Conservation (phyloP, 192 early-diverging fungal species). For the Phlyctochytrium arcticum region DNA sequence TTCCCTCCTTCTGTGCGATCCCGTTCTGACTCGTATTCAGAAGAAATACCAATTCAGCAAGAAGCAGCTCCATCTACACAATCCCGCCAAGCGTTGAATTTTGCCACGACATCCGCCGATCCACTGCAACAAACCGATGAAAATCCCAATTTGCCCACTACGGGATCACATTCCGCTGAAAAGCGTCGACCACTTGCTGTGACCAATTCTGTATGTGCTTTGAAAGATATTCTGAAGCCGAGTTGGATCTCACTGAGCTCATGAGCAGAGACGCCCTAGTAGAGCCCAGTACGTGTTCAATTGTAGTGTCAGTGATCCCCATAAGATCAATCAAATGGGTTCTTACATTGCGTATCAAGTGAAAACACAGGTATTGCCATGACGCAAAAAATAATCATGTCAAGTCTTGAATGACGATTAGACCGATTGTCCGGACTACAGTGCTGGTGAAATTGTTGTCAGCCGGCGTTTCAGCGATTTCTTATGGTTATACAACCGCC, state of each 20-base stretch:
- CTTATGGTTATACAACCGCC: slow-evolving; percentile 85
- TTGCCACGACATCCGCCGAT: too few species aligned
- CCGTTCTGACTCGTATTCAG: too few species aligned
- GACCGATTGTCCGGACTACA: slow-evolving; percentile 76
- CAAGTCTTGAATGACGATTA: slow-evolving; percentile 16
- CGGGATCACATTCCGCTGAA: not conserved
- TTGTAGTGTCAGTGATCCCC: slow-evolving; percentile 70
- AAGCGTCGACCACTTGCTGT: not conserved
- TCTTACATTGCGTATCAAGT: slow-evolving; percentile 87
- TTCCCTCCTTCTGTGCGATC: too few species aligned
- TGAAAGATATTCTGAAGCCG: not conserved
- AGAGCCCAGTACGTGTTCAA: not conserved
- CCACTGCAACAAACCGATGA: too few species aligned
- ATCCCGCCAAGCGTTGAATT: too few species aligned
- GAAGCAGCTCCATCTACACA: too few species aligned
- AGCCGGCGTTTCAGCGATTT: slow-evolving; percentile 90
- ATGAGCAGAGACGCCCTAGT: too few species aligned
- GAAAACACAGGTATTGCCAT: slow-evolving; percentile 58
- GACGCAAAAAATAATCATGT: not conserved
- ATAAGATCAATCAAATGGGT: slow-evolving; percentile 85
- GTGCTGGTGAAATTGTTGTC: slow-evolving; percentile 73
- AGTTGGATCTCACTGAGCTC: not conserved
- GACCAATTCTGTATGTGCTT: not conserved
- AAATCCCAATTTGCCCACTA: not conserved
- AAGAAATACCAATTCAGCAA: too few species aligned